Percentiles rank a stretch among this genome's conserved stretches.
Evolutionary conservation across 345 rosid genomes (phyloP).

Genomic region (Corchorus capsularis): DNA sequence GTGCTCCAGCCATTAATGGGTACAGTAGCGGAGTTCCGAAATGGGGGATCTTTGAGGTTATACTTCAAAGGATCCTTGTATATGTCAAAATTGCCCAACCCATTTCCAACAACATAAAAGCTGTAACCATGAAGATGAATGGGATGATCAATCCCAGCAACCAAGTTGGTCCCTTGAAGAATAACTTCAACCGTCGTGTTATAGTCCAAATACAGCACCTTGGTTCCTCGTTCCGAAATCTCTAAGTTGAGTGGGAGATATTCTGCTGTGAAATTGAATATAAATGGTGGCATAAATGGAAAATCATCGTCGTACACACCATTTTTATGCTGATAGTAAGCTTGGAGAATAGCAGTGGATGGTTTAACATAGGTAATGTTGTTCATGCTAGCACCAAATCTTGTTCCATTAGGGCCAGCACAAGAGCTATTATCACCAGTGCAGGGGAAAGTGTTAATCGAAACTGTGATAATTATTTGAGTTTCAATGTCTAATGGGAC

Average conservation of each 20-base stretch:
- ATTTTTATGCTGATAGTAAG: slow-evolving; percentile 38
- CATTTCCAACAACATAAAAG: slow-evolving; percentile 36
- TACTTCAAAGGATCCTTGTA: slow-evolving; percentile 25
- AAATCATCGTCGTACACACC: slow-evolving; percentile 1
- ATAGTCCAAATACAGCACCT: slow-evolving; percentile 31
- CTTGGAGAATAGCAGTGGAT: slow-evolving; percentile 36
- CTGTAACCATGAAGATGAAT: slow-evolving; percentile 44
- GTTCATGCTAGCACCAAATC: slow-evolving; percentile 27
- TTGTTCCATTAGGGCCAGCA: slow-evolving; percentile 16
- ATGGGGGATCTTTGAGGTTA: slow-evolving; percentile 38
- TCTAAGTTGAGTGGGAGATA: slow-evolving; percentile 6
- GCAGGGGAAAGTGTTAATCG: slow-evolving; percentile 28
- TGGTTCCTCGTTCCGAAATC: slow-evolving; percentile 9
- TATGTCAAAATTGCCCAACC: slow-evolving; percentile 34
- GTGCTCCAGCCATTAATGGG: slow-evolving; percentile 37
- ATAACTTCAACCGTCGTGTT: slow-evolving; percentile 32
- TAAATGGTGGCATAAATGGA: slow-evolving; percentile 26
- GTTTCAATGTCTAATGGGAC: slow-evolving; percentile 34
- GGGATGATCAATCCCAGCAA: slow-evolving; percentile 33
- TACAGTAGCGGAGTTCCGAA: slow-evolving; percentile 26
- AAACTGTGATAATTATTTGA: slow-evolving; percentile 22
- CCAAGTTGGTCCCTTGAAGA: slow-evolving; percentile 31
- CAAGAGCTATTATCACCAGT: background rate
- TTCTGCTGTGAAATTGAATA: slow-evolving; percentile 22
- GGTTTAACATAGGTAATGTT: slow-evolving; percentile 43